Percentiles rank a stretch among this genome's conserved stretches.
Evolutionary conservation across 2,329 filamentous ascomycete genomes (phyloP).

Genomic region (Diplocarpon rosae): DNA sequence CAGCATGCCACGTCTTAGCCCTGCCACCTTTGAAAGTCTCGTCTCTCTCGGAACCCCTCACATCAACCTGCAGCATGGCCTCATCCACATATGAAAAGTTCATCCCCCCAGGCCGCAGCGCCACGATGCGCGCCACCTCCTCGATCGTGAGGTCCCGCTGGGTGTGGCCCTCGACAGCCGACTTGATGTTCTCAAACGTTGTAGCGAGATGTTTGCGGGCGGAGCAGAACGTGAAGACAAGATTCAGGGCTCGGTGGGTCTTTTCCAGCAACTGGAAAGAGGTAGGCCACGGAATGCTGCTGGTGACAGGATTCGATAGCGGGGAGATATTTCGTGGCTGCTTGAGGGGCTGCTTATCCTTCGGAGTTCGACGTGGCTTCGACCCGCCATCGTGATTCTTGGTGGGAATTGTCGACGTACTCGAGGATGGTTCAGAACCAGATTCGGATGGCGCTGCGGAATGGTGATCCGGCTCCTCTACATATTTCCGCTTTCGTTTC

Average conservation of each 20-base stretch:
- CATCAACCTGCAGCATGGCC: constrained; percentile 67
- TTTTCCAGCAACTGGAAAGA: constrained; percentile 62
- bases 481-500: constrained; percentile 30
- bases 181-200: constrained; percentile 79
- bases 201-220: constrained; percentile 87
- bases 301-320: constrained; percentile 17
- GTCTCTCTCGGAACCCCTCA: constrained; percentile 56
- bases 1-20: constrained; percentile 38
- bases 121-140: constrained; percentile 74
- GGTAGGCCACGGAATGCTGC: constrained; percentile 51
- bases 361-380: constrained; percentile 36
- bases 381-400: constrained; percentile 43
- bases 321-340: constrained; percentile 20
- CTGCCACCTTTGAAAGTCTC: constrained; percentile 49
- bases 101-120: constrained; percentile 65
- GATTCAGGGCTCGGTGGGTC: constrained; percentile 74
- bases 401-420: constrained; percentile 37
- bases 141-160: constrained; percentile 58
- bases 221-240: constrained; percentile 91
- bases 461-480: constrained; percentile 16
- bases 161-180: constrained; percentile 74
- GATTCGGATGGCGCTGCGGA: constrained; percentile 1
- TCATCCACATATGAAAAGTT: constrained; percentile 83
- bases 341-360: constrained; percentile 19
- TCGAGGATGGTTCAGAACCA: constrained; percentile 7